Percentiles rank a stretch among this genome's conserved stretches.
Conservation (phyloP, 805 yeast genomes). For the Saccharomycopsis babjevae region DNA sequence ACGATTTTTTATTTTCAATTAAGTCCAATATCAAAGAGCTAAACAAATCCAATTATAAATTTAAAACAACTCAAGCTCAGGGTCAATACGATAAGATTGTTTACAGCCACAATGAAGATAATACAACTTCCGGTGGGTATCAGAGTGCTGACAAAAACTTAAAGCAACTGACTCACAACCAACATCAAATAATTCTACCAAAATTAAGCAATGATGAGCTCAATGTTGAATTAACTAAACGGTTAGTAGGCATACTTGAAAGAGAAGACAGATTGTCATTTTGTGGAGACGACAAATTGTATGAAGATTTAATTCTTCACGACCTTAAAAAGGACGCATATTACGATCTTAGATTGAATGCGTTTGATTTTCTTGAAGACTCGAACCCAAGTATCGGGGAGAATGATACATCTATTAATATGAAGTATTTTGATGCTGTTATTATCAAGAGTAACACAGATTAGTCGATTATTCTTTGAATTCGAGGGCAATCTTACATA, state of each 20-base stretch:
- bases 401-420: constrained; percentile 45
- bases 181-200: constrained; percentile 10
- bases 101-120: background rate
- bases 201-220: constrained; percentile 13
- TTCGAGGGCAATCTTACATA: no score
- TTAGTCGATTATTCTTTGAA: background rate
- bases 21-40: constrained; percentile 29
- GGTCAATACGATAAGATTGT: background rate
- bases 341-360: constrained; percentile 31
- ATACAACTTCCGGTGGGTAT: background rate
- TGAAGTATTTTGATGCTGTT: constrained; percentile 44
- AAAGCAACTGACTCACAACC: background rate
- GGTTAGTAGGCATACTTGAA: background rate
- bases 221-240: constrained; percentile 12
- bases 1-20: constrained; percentile 48
- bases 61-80: constrained; percentile 13
- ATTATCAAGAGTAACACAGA: constrained; percentile 33
- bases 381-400: constrained; percentile 35
- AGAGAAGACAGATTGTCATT: constrained; percentile 5
- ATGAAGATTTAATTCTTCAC: constrained; percentile 22
- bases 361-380: constrained; percentile 53
- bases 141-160: background rate
- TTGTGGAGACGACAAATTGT: constrained; percentile 19
- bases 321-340: constrained; percentile 24
- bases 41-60: constrained; percentile 21